Evolutionary conservation across 2,329 filamentous ascomycete species (phyloP).

Genomic region (Cytospora piceicola): DNA sequence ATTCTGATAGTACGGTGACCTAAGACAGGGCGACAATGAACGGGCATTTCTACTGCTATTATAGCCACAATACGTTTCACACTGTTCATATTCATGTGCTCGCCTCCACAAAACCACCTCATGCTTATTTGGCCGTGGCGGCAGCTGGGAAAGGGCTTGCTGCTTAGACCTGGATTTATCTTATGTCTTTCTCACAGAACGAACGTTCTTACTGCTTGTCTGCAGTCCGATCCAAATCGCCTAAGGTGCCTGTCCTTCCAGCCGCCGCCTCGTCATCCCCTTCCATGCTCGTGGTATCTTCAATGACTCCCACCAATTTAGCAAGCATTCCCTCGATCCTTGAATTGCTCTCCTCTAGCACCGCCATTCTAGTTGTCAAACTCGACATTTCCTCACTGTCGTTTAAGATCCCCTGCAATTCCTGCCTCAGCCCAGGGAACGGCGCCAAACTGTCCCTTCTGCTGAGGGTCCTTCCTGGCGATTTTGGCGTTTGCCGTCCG

Average conservation of each 20-base stretch:
- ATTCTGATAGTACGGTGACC: not conserved
- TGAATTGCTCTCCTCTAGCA: slow-evolving; percentile 54
- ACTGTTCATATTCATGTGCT: not conserved
- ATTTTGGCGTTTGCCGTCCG: slow-evolving; percentile 32
- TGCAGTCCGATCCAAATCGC: slow-evolving; percentile 27
- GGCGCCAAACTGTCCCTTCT: slow-evolving; percentile 59
- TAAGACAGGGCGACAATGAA: not conserved
- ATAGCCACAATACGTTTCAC: not conserved
- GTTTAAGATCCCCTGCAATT: slow-evolving; percentile 54
- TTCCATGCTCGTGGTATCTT: slow-evolving; percentile 27
- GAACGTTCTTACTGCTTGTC: slow-evolving; percentile 22
- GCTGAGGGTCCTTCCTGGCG: slow-evolving; percentile 13
- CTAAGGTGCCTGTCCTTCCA: slow-evolving; percentile 33
- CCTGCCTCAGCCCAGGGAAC: slow-evolving; percentile 56
- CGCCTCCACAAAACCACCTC: not conserved
- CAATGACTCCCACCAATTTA: slow-evolving; percentile 40
- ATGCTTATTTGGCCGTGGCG: not conserved
- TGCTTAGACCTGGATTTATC: not conserved
- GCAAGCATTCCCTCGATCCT: slow-evolving; percentile 54
- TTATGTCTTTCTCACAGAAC: not conserved
- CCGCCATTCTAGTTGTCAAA: slow-evolving; percentile 49
- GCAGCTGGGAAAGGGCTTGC: not conserved
- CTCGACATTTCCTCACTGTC: slow-evolving; percentile 51
- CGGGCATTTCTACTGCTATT: not conserved
- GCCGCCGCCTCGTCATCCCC: slow-evolving; percentile 35